These are phyloP conservation scores for Blepharisma stoltei DNA, from an alignment of 73 alveolate genomes.

Conservation along the genomic window DNA sequence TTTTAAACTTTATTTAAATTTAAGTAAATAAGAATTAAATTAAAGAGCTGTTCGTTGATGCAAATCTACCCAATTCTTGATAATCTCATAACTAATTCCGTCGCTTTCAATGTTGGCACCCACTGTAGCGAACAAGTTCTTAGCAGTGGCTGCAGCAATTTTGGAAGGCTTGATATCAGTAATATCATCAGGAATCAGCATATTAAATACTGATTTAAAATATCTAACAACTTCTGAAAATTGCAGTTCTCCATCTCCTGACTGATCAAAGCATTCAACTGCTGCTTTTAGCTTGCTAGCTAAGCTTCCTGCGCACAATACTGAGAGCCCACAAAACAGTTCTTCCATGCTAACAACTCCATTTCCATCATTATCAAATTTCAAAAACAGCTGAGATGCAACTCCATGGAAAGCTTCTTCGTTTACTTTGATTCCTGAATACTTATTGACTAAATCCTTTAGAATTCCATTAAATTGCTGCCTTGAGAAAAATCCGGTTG, in stretches of 20 bases:
- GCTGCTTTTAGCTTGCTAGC: neutral
- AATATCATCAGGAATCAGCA: neutral
- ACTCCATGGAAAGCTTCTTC: neutral
- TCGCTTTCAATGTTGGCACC: no score
- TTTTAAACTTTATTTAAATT: no score
- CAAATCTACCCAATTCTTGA: no score
- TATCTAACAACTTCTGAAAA: neutral
- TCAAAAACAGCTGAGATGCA: neutral
- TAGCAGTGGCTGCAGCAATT: neutral
- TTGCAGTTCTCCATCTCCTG: neutral
- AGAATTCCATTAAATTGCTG: neutral
- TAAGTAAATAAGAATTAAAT: no score
- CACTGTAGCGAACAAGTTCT: neutral
- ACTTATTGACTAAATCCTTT: neutral
- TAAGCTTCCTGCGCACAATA: neutral
- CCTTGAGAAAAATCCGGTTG: neutral
- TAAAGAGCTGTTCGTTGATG: no score
- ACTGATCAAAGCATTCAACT: neutral
- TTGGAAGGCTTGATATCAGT: neutral
- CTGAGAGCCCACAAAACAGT: conserved; percentile 3
- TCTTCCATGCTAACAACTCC: neutral
- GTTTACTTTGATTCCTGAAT: neutral
- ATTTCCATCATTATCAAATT: neutral
- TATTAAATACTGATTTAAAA: neutral
- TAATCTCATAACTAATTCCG: no score